phyloP scores from a whole-genome alignment of 2,329 filamentous ascomycete species.

The Ciborinia camelliae region DNA sequence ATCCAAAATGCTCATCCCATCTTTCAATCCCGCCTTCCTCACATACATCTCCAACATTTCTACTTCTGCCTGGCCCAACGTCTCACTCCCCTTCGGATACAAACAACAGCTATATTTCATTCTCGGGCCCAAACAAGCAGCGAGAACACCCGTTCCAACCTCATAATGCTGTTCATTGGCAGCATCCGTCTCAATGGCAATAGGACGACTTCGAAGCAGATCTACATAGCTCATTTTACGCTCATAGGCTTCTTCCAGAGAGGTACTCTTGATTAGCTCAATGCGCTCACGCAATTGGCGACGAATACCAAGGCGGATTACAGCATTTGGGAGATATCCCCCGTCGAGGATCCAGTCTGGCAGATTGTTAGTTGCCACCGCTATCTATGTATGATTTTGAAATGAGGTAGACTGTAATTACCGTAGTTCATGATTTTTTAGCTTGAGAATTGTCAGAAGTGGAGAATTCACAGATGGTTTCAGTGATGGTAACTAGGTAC shows the following conservation, averaged over 20 bases:
- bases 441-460: neutral
- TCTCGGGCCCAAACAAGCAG: slow-evolving; percentile 58
- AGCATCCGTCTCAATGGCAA: slow-evolving; percentile 63
- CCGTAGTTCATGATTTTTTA: slow-evolving; percentile 33
- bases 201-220: slow-evolving; percentile 55
- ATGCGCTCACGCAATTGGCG: slow-evolving; percentile 62
- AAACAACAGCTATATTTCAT: slow-evolving; percentile 72
- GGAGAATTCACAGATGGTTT: neutral
- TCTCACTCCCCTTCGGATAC: slow-evolving; percentile 60
- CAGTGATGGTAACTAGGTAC: neutral
- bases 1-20: slow-evolving; percentile 38
- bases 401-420: slow-evolving; percentile 14
- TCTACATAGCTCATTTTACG: slow-evolving; percentile 63
- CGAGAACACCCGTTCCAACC: slow-evolving; percentile 62
- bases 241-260: slow-evolving; percentile 51
- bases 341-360: slow-evolving; percentile 59
- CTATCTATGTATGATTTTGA: neutral
- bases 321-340: slow-evolving; percentile 59
- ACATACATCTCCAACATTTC: slow-evolving; percentile 64
- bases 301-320: slow-evolving; percentile 64
- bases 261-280: slow-evolving; percentile 50
- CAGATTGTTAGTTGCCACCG: slow-evolving; percentile 16
- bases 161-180: slow-evolving; percentile 73
- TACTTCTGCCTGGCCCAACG: slow-evolving; percentile 62
- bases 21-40: slow-evolving; percentile 47